Conservation (phyloP, 2,329 filamentous ascomycete genomes). For the Beauveria brongniartii region DNA sequence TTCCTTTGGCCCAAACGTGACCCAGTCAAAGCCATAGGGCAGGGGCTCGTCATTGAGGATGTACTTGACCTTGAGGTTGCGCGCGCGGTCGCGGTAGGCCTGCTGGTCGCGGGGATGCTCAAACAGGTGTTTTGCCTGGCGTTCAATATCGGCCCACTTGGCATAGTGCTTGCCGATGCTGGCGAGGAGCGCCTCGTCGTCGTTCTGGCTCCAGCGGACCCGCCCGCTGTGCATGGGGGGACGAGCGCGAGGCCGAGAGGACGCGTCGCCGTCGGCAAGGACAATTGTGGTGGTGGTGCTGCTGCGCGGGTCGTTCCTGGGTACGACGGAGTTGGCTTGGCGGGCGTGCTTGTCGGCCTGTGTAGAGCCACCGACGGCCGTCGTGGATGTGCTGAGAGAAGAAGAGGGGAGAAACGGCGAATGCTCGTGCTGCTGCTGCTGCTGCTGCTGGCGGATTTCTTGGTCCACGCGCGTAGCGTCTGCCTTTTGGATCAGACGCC, state of each 20-base stretch:
- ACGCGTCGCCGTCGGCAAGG: too few species aligned
- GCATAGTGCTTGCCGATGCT: constrained; percentile 27
- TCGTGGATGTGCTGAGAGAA: not conserved
- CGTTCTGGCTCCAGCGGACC: constrained; percentile 33
- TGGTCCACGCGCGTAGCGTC: not conserved
- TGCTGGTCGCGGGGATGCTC: constrained; percentile 42
- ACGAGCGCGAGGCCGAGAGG: not conserved
- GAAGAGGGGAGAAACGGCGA: not conserved
- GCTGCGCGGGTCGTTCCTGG: not conserved
- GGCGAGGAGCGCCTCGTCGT: constrained; percentile 33
- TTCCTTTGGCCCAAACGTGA: constrained; percentile 45
- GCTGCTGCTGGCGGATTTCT: not conserved
- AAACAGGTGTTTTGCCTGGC: constrained; percentile 24
- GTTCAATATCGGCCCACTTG: constrained; percentile 26
- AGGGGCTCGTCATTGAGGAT: constrained; percentile 36
- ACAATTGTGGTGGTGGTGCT: not conserved
- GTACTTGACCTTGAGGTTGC: constrained; percentile 46
- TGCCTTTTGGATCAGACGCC: constrained; percentile 8
- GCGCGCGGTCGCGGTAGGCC: constrained; percentile 50
- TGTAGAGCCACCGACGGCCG: not conserved
- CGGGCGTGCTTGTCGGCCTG: not conserved
- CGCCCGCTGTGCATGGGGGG: constrained; percentile 16
- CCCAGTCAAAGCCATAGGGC: constrained; percentile 40
- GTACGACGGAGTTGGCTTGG: too few species aligned
- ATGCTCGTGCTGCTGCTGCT: not conserved